These are phyloP conservation scores for Silene noctiflora DNA, from an alignment of 179 eudicot genomes.

Conservation along the genomic window DNA sequence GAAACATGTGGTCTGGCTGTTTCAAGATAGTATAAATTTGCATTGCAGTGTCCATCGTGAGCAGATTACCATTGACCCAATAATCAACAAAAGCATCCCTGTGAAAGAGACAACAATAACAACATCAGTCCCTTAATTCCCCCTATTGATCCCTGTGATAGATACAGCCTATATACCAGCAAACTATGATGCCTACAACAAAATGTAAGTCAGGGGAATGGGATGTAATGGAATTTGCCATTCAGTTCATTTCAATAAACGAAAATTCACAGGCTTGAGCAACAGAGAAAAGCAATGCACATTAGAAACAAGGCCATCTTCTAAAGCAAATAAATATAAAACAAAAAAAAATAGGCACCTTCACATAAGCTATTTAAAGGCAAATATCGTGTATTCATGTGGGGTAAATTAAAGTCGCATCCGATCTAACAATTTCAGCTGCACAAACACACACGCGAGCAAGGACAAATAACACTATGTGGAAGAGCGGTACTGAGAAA, in stretches of 20 bases:
- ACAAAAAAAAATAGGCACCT: no score
- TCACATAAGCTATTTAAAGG: no score
- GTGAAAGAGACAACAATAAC: conserved; percentile 14
- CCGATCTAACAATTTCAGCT: no score
- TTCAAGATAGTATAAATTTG: conserved; percentile 74
- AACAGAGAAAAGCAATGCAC: neutral
- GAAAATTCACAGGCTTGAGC: neutral
- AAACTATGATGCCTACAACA: no score
- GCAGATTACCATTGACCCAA: conserved; percentile 83
- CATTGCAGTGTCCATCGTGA: conserved; percentile 68
- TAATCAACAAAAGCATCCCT: conserved; percentile 96
- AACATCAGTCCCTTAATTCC: neutral
- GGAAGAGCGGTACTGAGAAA: no score
- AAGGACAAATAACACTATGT: no score
- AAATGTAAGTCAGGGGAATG: neutral
- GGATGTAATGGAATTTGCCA: neutral
- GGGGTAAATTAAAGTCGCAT: no score
- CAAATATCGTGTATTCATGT: no score
- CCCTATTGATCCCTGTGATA: neutral
- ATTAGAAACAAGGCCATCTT: neutral
- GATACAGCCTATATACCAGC: no score
- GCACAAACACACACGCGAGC: no score
- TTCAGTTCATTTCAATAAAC: neutral
- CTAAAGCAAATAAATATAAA: neutral
- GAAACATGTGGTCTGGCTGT: conserved; percentile 63